phyloP scores from a whole-genome alignment of 1,284 basidiomycete genomes.

The Naganishia albida region DNA sequence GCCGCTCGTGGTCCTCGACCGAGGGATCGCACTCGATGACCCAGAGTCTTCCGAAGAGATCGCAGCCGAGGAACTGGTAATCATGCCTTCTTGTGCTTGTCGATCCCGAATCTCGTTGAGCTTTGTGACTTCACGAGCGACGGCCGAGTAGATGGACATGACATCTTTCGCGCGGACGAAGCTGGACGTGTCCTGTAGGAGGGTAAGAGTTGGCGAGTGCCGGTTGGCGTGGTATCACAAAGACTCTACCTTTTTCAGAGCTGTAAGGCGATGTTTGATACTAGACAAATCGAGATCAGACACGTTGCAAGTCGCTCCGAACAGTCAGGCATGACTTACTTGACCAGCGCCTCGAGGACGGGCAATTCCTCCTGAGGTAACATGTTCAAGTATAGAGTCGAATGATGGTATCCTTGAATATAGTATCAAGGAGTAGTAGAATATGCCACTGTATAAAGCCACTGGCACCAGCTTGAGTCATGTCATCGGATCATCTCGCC shows the following conservation, averaged over 20 bases:
- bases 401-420: not conserved
- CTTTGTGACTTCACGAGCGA: conserved; percentile 93
- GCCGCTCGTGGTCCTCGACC: conserved; percentile 5
- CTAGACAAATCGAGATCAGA: conserved; percentile 55
- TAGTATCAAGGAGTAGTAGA: too few species aligned
- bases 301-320: conserved; percentile 1
- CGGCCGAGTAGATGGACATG: conserved; percentile 85
- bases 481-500: not conserved
- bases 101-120: conserved; percentile 84
- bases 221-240: not conserved
- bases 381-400: conserved; percentile 16
- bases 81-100: conserved; percentile 39
- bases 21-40: conserved; percentile 2
- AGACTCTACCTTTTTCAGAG: conserved; percentile 58
- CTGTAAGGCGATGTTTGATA: conserved; percentile 76
- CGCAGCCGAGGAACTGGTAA: conserved; percentile 35
- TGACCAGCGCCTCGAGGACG: conserved; percentile 92
- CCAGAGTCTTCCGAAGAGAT: conserved; percentile 22
- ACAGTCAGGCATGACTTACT: conserved; percentile 58
- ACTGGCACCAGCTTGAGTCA: too few species aligned
- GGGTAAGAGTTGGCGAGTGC: not conserved
- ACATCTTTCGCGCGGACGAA: conserved; percentile 93
- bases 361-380: conserved; percentile 65
- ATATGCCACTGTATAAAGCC: too few species aligned
- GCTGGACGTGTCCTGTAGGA: conserved; percentile 68